Percentiles rank a stretch among this genome's conserved stretches.
Evolutionary conservation across 768 basidiomycete species (phyloP).

Genomic region (Tephrocybe sp.): DNA sequence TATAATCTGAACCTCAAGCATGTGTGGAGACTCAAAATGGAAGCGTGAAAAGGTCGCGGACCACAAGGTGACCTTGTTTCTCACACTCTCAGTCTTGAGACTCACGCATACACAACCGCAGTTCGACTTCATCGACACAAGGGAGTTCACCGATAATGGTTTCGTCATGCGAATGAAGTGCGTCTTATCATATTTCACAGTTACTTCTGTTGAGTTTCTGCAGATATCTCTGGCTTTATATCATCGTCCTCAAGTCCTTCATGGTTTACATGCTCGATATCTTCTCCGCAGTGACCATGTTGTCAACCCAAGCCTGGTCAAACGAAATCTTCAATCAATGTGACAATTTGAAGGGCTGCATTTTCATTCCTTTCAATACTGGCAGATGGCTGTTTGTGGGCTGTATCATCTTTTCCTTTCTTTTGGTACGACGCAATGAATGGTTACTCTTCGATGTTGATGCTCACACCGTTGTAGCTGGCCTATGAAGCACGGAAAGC

Average conservation of each 20-base stretch:
- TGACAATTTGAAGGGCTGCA: conserved; percentile 58
- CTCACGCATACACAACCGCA: conserved; percentile 28
- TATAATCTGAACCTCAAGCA: conserved; percentile 24
- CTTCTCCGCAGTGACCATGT: conserved; percentile 96
- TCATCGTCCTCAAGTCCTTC: conserved; percentile 92
- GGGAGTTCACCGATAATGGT: conserved; percentile 87
- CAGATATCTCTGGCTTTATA: conserved; percentile 92
- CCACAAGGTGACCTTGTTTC: conserved; percentile 74
- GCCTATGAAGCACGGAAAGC: conserved; percentile 91
- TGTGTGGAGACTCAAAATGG: conserved; percentile 85
- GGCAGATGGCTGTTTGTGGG: conserved; percentile 98
- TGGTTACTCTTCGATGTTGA: conserved; percentile 5
- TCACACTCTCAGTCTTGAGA: neutral
- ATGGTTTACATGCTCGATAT: conserved; percentile 97
- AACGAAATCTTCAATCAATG: conserved; percentile 88
- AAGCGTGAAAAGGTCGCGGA: conserved; percentile 96
- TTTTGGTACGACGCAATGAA: conserved; percentile 59
- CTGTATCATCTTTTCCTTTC: conserved; percentile 97
- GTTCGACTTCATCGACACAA: conserved; percentile 97
- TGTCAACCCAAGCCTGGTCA: conserved; percentile 86
- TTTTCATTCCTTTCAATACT: conserved; percentile 81
- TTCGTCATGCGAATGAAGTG: conserved; percentile 87
- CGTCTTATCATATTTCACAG: conserved; percentile 19
- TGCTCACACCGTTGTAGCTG: conserved; percentile 43
- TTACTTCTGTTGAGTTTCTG: neutral